Percentiles rank a stretch among this genome's conserved stretches.
Evolutionary conservation across 208 protist species (phyloP).

Genomic region (Entamoeba invadens): DNA sequence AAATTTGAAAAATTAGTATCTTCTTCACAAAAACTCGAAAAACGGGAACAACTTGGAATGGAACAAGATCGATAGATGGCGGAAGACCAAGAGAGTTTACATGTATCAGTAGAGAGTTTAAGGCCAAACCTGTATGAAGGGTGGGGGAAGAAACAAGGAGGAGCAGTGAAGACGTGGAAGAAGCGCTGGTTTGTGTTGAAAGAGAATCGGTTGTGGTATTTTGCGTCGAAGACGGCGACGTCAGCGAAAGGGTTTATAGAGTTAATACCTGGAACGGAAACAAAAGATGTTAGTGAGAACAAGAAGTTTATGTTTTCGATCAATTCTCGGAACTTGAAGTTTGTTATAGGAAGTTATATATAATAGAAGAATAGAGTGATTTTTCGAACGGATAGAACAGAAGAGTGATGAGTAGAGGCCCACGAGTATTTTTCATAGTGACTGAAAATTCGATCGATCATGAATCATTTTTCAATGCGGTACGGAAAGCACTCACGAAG

Average conservation of each 20-base stretch:
- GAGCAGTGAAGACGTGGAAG: neutral
- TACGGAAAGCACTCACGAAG: neutral
- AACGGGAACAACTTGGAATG: too few species aligned
- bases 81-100: too few species aligned
- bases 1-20: too few species aligned
- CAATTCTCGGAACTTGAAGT: neutral
- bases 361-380: too few species aligned
- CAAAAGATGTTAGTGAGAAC: neutral
- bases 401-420: too few species aligned
- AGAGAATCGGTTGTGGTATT: neutral
- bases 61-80: too few species aligned
- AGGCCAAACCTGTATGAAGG: neutral
- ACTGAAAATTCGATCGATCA: neutral
- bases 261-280: neutral
- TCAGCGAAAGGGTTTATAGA: neutral
- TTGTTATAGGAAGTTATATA: too few species aligned
- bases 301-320: neutral
- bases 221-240: neutral
- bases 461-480: neutral
- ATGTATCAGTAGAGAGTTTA: neutral
- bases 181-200: conserved; percentile 3
- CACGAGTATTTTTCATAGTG: neutral
- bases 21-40: too few species aligned
- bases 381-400: too few species aligned
- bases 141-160: neutral